Percentiles rank a stretch among this genome's conserved stretches.
These are phyloP conservation scores for Graphilbum fragrans DNA, from an alignment of 2,329 filamentous ascomycete genomes.

Conservation along the genomic window DNA sequence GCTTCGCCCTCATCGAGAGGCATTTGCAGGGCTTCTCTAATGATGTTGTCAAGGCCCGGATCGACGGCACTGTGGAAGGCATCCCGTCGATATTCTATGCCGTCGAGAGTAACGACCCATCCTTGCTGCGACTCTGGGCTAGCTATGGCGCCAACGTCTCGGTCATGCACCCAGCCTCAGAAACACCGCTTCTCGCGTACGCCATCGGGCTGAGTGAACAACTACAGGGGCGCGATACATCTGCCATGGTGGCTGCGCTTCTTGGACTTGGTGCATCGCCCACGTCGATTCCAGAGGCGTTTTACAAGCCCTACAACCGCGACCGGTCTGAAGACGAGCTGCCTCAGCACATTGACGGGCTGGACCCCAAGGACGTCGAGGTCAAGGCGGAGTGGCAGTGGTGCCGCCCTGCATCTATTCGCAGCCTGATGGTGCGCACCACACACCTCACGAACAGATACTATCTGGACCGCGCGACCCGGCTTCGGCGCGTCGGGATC, in stretches of 20 bases:
- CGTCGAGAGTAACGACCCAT: conserved; percentile 3
- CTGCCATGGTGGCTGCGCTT: conserved; percentile 4
- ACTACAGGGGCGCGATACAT: conserved; percentile 1
- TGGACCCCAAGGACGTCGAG: neutral
- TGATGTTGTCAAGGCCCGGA: neutral
- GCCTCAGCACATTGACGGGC: neutral
- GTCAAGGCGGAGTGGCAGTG: conserved; percentile 1
- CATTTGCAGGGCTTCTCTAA: neutral
- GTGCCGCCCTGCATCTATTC: neutral
- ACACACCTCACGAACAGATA: conserved; percentile 4
- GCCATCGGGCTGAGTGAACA: conserved; percentile 3
- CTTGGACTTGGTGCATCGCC: conserved; percentile 6
- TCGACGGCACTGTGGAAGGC: conserved; percentile 4
- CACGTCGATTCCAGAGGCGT: conserved; percentile 1
- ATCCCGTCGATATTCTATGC: conserved; percentile 7
- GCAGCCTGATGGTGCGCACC: conserved; percentile 1
- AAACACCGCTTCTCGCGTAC: conserved; percentile 3
- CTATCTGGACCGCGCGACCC: conserved; percentile 4
- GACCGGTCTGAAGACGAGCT: neutral
- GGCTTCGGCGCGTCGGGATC: neutral
- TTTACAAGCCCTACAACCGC: conserved; percentile 3
- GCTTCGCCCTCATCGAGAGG: neutral
- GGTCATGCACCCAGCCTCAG: neutral
- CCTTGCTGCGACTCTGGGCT: conserved; percentile 4
- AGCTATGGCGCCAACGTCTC: conserved; percentile 2